phyloP scores from a whole-genome alignment of 2,329 filamentous ascomycete species.

The Hirsutella rhossiliensis region DNA sequence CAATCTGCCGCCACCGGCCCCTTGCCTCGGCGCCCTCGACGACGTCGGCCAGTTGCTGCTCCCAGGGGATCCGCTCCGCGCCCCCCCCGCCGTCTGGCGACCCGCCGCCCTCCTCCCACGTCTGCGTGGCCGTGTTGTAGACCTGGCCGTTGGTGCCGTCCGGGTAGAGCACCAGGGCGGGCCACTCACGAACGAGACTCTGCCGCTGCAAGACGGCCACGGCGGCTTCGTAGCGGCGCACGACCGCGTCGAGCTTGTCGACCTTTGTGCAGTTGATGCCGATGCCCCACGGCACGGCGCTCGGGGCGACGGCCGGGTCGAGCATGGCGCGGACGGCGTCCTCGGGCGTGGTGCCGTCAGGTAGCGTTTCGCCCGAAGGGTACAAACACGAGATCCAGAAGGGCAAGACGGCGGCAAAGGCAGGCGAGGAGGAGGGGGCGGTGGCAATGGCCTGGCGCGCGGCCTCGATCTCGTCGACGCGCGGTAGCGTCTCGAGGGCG shows the following conservation, averaged over 20 bases:
- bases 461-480: conserved; percentile 48
- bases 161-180: conserved; percentile 51
- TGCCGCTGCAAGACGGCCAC: conserved; percentile 24
- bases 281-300: conserved; percentile 42
- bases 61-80: conserved; percentile 26
- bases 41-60: conserved; percentile 27
- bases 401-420: conserved; percentile 15
- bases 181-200: conserved; percentile 26
- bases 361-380: conserved; percentile 36
- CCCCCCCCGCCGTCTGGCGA: conserved; percentile 15
- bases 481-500: conserved; percentile 54
- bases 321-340: conserved; percentile 25
- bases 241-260: conserved; percentile 42
- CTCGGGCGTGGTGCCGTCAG: conserved; percentile 38
- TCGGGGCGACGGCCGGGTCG: conserved; percentile 9
- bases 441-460: conserved; percentile 31
- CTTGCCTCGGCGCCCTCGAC: conserved; percentile 23
- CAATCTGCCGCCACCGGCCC: conserved; percentile 30
- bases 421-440: conserved; percentile 7
- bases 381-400: conserved; percentile 56
- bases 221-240: conserved; percentile 41
- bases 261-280: conserved; percentile 61
- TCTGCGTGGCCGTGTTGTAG: conserved; percentile 51
- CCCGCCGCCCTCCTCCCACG: conserved; percentile 34
- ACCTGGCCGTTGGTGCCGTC: conserved; percentile 58